These are phyloP conservation scores for Stentor coeruleus DNA, from an alignment of 73 alveolate species.

Conservation along the genomic window DNA sequence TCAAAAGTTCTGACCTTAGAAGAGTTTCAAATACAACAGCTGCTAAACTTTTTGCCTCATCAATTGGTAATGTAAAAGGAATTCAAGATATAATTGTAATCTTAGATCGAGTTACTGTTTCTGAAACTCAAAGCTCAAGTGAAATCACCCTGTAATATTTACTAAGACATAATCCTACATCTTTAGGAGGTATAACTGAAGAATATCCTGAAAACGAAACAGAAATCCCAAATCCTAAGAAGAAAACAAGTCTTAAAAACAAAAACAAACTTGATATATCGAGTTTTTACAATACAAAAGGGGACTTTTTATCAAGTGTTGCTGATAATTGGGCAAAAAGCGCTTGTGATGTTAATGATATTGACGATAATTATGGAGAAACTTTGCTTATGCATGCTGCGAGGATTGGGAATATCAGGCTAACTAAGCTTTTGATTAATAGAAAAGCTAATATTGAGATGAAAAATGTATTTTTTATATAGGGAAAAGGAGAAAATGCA, in stretches of 20 bases:
- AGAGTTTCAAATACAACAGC: not conserved
- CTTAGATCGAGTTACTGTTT: slow-evolving; percentile 2
- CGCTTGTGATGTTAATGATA: not conserved
- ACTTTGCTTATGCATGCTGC: slow-evolving; percentile 28
- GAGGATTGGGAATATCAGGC: slow-evolving; percentile 16
- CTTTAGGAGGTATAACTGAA: too few species aligned
- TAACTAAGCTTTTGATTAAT: not conserved
- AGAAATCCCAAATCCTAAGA: too few species aligned
- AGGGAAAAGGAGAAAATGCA: slow-evolving; percentile 22
- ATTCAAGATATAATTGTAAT: not conserved
- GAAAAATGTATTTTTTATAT: not conserved
- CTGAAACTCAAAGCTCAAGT: too few species aligned
- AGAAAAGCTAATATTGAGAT: slow-evolving; percentile 8
- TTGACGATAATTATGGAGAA: not conserved
- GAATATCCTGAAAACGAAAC: too few species aligned
- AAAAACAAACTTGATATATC: not conserved
- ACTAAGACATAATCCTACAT: too few species aligned
- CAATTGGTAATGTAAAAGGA: not conserved
- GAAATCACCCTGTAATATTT: too few species aligned
- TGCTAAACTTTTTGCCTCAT: not conserved
- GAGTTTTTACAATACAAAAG: not conserved
- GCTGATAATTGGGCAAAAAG: slow-evolving; percentile 1
- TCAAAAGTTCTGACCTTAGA: not conserved
- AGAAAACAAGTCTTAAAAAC: too few species aligned
- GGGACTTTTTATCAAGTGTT: not conserved